Percentiles rank a stretch among this genome's conserved stretches.
Conservation (phyloP, 352 stramenopile genomes). For the Phytophthora meadii region DNA sequence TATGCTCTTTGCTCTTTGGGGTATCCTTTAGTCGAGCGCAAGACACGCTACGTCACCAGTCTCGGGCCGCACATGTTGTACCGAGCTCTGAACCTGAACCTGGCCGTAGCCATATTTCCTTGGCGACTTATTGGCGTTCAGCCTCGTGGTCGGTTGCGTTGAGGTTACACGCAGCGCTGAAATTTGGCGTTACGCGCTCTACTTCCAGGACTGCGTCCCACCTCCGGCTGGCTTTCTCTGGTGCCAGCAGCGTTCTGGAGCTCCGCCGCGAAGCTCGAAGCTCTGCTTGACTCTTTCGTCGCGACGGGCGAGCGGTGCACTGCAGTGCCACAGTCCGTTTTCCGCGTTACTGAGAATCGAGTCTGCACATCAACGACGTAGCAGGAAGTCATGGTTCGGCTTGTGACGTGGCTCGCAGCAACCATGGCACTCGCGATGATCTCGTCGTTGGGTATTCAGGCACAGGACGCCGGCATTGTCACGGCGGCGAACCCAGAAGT, state of each 20-base stretch:
- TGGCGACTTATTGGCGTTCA: slow-evolving; percentile 18
- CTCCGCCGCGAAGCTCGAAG: slow-evolving; percentile 17
- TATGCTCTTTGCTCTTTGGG: no score
- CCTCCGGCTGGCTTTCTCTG: slow-evolving; percentile 37
- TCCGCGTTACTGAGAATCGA: slow-evolving; percentile 18
- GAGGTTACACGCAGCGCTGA: slow-evolving; percentile 23
- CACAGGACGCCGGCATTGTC: slow-evolving; percentile 24
- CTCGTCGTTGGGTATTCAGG: slow-evolving; percentile 11
- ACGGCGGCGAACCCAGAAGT: slow-evolving; percentile 14
- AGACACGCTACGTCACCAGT: no score
- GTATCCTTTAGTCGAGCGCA: no score
- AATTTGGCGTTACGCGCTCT: slow-evolving; percentile 39
- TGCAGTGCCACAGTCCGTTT: slow-evolving; percentile 13
- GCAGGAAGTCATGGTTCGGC: slow-evolving; percentile 21
- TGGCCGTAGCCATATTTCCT: slow-evolving; percentile 14
- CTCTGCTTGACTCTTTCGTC: slow-evolving; percentile 25
- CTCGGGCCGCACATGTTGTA: slow-evolving; percentile 4
- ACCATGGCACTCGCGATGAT: slow-evolving; percentile 17
- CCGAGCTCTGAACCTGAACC: slow-evolving; percentile 10
- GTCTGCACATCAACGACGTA: neutral
- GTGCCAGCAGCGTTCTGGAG: slow-evolving; percentile 22
- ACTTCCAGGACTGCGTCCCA: slow-evolving; percentile 33
- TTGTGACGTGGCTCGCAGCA: slow-evolving; percentile 16
- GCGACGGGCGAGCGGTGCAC: slow-evolving; percentile 3
- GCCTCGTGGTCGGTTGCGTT: slow-evolving; percentile 29